Evolutionary conservation across 805 yeast species (phyloP), one percentile per base, ranked within the genome.

Genomic region (Yamadazyma tumulicola): DNA sequence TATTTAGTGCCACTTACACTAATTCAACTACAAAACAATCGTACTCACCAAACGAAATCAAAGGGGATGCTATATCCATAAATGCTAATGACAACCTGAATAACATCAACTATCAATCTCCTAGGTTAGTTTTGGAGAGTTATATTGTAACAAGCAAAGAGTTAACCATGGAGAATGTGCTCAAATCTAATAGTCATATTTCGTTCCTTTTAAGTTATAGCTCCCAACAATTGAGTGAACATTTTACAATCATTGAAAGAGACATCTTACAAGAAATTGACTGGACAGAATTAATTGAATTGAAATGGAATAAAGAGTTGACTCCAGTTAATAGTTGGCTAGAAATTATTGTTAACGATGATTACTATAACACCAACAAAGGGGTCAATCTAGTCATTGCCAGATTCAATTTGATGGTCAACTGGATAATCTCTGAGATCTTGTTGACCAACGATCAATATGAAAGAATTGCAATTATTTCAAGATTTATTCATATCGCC

Each of bases 341-440:
- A 18, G 82, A 78, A 42, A 69, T 85, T 21, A 64, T 89, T 35
- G 73, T 79, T 15, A 75, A 78, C 54, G 73, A 76, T 47, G 54
- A 54, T 17, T 66, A 64, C 45, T 65, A 55, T 43, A 63, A 65
- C 47, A 54, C 62, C 20, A 58, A 74, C 51, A 55, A 80, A n/a
- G 96, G 97, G 0, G 79, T 88, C 23, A 86, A 85, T 43, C 61
- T 91, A 31, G 87, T 86, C 9, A 79, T 87, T 25, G 73, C 94
- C 0, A 67, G 98, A 41, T 93, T 89, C 68, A 89, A 91, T 52
- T 63, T 91, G 39, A 80, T 85, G 64, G 89, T 85, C 5, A 86
- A 85, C 48, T 91, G 97, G 97, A 79, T 89, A 26, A 78, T 85
- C 21, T 85, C 96, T 0, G 96, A 91, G 61, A 76, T 93, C 36